A percentile compares a stretch with the other conserved stretches of the same genome.
These are phyloP conservation scores for Cryphonectria parasitica DNA, from an alignment of 2,329 filamentous ascomycete species.

Conservation along the genomic window DNA sequence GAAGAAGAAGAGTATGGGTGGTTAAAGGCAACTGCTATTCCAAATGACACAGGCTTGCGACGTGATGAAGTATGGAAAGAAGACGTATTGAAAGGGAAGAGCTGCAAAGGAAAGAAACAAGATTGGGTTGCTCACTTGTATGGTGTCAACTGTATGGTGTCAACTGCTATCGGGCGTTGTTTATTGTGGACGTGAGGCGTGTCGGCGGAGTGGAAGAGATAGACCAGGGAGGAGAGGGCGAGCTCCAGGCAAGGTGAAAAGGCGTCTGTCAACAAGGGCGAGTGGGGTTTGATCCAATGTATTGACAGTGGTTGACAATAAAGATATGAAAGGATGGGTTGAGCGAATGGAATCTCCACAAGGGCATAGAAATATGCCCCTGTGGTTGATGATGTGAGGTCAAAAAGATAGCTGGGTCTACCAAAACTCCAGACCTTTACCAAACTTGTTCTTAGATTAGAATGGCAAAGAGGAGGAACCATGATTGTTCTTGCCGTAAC, in stretches of 20 bases:
- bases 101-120: neutral
- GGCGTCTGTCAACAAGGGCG: neutral
- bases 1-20: too few species aligned
- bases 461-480: neutral
- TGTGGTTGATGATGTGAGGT: constrained; percentile 1
- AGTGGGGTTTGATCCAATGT: neutral
- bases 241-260: neutral
- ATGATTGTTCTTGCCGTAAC: neutral
- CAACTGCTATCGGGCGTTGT: neutral
- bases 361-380: constrained; percentile 5
- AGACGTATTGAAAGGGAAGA: neutral
- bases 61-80: neutral
- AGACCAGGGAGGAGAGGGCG: neutral
- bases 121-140: neutral
- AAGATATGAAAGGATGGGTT: neutral
- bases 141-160: neutral
- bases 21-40: neutral
- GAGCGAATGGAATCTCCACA: constrained; percentile 5
- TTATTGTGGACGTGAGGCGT: neutral
- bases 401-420: neutral
- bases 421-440: neutral
- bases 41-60: neutral
- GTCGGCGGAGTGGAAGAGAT: neutral
- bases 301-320: constrained; percentile 1
- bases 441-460: neutral